phyloP scores from a whole-genome alignment of 2,329 filamentous ascomycete species.

The Aspergillus texensis region DNA sequence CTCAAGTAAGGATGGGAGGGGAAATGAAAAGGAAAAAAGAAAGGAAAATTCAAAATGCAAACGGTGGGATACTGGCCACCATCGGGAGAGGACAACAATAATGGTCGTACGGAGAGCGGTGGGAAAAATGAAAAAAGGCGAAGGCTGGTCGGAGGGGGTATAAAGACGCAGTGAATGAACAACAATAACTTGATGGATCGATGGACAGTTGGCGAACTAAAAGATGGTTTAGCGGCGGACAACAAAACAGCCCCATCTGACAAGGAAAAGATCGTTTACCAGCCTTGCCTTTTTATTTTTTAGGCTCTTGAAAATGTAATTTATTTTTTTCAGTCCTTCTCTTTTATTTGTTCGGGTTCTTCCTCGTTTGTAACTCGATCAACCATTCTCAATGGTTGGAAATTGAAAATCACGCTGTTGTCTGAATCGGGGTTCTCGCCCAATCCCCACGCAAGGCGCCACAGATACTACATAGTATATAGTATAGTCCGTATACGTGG shows the following conservation, averaged over 20 bases:
- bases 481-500: background rate
- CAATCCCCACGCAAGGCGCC: constrained; percentile 1
- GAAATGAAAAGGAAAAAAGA: background rate
- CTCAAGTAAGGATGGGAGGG: constrained; percentile 5
- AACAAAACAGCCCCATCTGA: constrained; percentile 13
- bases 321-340: background rate
- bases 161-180: constrained; percentile 1
- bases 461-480: background rate
- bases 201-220: constrained; percentile 8
- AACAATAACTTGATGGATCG: background rate
- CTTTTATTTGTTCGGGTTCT: background rate
- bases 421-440: background rate
- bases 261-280: constrained; percentile 3
- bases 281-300: constrained; percentile 7
- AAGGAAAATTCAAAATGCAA: constrained; percentile 8
- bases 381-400: background rate
- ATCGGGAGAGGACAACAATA: constrained; percentile 6
- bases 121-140: constrained; percentile 17
- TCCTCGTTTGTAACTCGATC: background rate
- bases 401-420: background rate
- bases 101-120: background rate
- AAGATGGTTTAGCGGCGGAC: constrained; percentile 10
- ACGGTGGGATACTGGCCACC: constrained; percentile 6
- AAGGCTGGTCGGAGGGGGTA: constrained; percentile 27
- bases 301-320: background rate